Percentiles rank a stretch among this genome's conserved stretches.
These are phyloP conservation scores for Ophiostoma populinum DNA, from an alignment of 2,329 filamentous ascomycete species.

Conservation along the genomic window DNA sequence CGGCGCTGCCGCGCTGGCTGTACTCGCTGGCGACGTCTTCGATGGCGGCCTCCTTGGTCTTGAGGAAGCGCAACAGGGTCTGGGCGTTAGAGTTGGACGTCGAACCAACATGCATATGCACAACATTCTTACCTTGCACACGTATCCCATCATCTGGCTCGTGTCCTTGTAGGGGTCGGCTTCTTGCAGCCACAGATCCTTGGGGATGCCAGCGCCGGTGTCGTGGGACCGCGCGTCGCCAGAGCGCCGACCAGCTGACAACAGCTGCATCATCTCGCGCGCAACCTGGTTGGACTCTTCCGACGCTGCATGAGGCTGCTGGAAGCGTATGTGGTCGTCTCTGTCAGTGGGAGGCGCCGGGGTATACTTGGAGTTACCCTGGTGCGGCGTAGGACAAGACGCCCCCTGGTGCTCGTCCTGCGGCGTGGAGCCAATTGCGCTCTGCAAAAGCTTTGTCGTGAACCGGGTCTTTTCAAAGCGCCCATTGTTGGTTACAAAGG, in stretches of 20 bases:
- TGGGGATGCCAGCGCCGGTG: neutral
- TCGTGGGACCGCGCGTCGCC: neutral
- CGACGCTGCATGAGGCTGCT: neutral
- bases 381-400: neutral
- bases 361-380: neutral
- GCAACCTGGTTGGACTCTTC: conserved; percentile 1
- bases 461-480: conserved; percentile 5
- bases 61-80: conserved; percentile 10
- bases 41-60: conserved; percentile 11
- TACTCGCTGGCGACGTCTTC: conserved; percentile 11
- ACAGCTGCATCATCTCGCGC: conserved; percentile 7
- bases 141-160: conserved; percentile 10
- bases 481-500: conserved; percentile 2
- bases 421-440: neutral
- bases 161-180: conserved; percentile 10
- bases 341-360: neutral
- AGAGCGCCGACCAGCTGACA: neutral
- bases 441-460: conserved; percentile 7
- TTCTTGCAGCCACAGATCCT: conserved; percentile 8
- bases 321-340: neutral
- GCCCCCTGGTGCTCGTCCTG: neutral
- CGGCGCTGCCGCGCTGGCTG: conserved; percentile 6
- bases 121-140: conserved; percentile 8
- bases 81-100: neutral
- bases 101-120: neutral